Conservation (phyloP, 805 yeast genomes). For the Spathaspora arborariae region DNA sequence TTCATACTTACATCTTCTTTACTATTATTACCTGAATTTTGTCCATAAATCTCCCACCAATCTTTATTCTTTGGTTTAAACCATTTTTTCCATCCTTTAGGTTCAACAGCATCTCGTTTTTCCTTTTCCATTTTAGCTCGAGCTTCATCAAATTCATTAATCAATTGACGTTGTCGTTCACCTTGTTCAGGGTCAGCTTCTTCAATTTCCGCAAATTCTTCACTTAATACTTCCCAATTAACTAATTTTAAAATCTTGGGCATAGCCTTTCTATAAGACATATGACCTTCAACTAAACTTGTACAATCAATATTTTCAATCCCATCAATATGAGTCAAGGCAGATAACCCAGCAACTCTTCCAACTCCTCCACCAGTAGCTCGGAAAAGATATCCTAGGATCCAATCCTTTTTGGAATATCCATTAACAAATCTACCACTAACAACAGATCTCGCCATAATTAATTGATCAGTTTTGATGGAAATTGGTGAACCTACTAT, state of each 20-base stretch:
- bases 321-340: slow-evolving; percentile 57
- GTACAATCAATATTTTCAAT: slow-evolving; percentile 89
- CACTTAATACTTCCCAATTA: slow-evolving; percentile 81
- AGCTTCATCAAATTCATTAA: slow-evolving; percentile 85
- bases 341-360: slow-evolving; percentile 86
- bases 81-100: slow-evolving; percentile 48
- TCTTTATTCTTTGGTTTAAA: slow-evolving; percentile 46
- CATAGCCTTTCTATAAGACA: slow-evolving; percentile 94
- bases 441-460: slow-evolving; percentile 77
- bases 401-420: slow-evolving; percentile 91
- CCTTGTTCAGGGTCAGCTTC: slow-evolving; percentile 89
- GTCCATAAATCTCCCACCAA: slow-evolving; percentile 56
- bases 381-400: slow-evolving; percentile 87
- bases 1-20: slow-evolving; percentile 1
- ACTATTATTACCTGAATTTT: slow-evolving; percentile 10
- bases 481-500: slow-evolving; percentile 88
- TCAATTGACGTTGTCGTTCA: slow-evolving; percentile 77
- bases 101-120: slow-evolving; percentile 23
- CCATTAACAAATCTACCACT: slow-evolving; percentile 90
- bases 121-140: slow-evolving; percentile 55
- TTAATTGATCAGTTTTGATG: slow-evolving; percentile 70
- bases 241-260: slow-evolving; percentile 69
- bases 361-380: slow-evolving; percentile 94
- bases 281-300: slow-evolving; percentile 85
- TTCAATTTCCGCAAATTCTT: slow-evolving; percentile 92